Evolutionary conservation across 345 rosid species (phyloP), one percentile per base, ranked within the genome.

Genomic region (Dipteronia dyeriana): DNA sequence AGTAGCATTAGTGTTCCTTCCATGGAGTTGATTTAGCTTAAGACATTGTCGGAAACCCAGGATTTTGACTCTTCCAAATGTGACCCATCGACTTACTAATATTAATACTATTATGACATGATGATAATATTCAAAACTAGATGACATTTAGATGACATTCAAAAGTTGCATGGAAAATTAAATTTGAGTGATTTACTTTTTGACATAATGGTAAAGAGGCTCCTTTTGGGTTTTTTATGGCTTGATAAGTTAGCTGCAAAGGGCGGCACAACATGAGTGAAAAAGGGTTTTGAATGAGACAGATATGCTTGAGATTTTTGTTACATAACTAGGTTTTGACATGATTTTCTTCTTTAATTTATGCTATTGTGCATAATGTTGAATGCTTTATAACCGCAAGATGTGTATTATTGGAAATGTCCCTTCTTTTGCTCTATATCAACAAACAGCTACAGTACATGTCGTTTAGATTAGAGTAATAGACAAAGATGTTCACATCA

Each of bases 121-220:
- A 29, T 25, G 38, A 69, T 17, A 49, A 25, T n/a, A 8, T 9
- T 49, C 31, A 25, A 53, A 20, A 71, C 20, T 29, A 4, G 47
- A 71, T 31, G 26, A 71, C n/a, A 41, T 62, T 73, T 39, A 4
- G 66, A 16, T 60, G n/a, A 60, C 45, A 39, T 73, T 34, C 38
- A 34, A 20, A 70, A 47, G 34, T 25, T 68, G 34, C 20, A 0
- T 0, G 45, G 23, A 22, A 4, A 16, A 23, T 68, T 45, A 43
- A 3, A 71, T 34, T 3, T 71, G 47, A 34, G 41, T 29, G 14
- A 11, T 70, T 25, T 53, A 53, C 38, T 4, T 51, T 26, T 16
- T 9, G 65, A 57, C 9, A 34, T n/a, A 71, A 71, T 20, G 66
- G 49, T 19, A 8, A n/a, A 53, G 34, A 17, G 22, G 17, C 61